Evolutionary conservation across 495 filamentous ascomycete species (phyloP).

Genomic region (Antarctomyces pellizariae): DNA sequence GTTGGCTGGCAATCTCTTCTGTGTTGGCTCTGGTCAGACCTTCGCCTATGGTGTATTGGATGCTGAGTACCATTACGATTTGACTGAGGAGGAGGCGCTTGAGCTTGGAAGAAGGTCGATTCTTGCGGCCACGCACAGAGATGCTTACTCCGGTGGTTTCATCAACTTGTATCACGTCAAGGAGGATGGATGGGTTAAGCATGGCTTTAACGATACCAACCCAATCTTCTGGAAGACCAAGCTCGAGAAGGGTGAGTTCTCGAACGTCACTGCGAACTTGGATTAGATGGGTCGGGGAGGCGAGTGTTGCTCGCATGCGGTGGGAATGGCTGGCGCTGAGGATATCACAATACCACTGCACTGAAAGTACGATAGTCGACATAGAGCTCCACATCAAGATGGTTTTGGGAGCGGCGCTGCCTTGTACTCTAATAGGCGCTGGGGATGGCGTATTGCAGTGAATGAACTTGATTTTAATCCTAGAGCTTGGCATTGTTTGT

Average conservation of each 20-base stretch:
- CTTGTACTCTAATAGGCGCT: too few species aligned
- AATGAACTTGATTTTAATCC: too few species aligned
- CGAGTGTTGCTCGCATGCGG: too few species aligned
- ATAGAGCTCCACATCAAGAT: too few species aligned
- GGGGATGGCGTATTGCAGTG: too few species aligned
- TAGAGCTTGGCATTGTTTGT: too few species aligned
- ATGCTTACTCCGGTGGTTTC: constrained; percentile 93
- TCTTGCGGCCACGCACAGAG: constrained; percentile 88
- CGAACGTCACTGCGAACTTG: constrained; percentile 74
- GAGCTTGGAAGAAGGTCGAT: constrained; percentile 79
- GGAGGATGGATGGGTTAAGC: constrained; percentile 95
- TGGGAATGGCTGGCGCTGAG: too few species aligned
- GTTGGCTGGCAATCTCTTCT: constrained; percentile 84
- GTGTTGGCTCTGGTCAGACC: constrained; percentile 92
- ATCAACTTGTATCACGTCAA: constrained; percentile 98
- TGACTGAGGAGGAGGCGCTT: constrained; percentile 66
- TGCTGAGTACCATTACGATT: constrained; percentile 76
- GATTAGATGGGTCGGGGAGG: constrained; percentile 12
- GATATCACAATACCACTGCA: too few species aligned
- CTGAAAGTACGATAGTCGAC: too few species aligned
- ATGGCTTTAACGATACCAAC: constrained; percentile 87
- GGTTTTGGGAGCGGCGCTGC: too few species aligned
- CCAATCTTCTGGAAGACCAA: constrained; percentile 99
- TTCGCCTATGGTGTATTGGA: constrained; percentile 97
- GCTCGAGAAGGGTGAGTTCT: constrained; percentile 93